Evolutionary conservation across 2,329 filamentous ascomycete genomes (phyloP), one percentile per base, ranked within the genome.

Genomic region (Leptographium wingfieldii): DNA sequence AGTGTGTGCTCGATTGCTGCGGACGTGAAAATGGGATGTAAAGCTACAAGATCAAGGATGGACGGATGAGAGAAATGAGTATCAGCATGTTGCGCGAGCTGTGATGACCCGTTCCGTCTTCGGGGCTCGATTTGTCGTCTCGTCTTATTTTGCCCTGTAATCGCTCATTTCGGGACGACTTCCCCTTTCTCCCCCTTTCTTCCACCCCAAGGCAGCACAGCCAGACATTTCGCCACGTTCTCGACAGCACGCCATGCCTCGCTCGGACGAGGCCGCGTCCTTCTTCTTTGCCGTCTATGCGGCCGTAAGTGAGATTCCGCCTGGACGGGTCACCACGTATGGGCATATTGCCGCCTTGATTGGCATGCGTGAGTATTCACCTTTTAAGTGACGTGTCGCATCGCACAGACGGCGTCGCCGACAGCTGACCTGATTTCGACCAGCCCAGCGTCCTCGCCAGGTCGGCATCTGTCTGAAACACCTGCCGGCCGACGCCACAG

Each of bases 381-480:
- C 22, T 22, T 22, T 22, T 22, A 1, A 22, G 22, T 22, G 22
- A 22, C 22, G 22, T 22, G 22, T 22, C 22, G 22, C 22, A 22
- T 22, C 22, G 22, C 22, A 22, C 22, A 22, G 22, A 22, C 22
- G 22, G 22, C 22, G 16, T 5, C 51, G 2, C 29, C 33, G 2
- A 7, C 31, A 31, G 31, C 31, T 31, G 31, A 31, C 31, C 22
- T 22, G 7, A 31, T n/a, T 1, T 12, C 7, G 22, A 22, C 25
- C 61, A 89, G 86, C 86, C 3, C 81, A 89, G 68, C 78, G 87
- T 2, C 84, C 86, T 1, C 83, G 92, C 60, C 92, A 97, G 73
- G 92, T 97, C 7, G 92, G 92, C 58, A 79, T 94, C 55, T 95
- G 88, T 71, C 81, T 97, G 31, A 96, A 96, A 71, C 86, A 96